phyloP scores from a whole-genome alignment of 768 basidiomycete genomes.

The Tylopilus rubrobrunneus region DNA sequence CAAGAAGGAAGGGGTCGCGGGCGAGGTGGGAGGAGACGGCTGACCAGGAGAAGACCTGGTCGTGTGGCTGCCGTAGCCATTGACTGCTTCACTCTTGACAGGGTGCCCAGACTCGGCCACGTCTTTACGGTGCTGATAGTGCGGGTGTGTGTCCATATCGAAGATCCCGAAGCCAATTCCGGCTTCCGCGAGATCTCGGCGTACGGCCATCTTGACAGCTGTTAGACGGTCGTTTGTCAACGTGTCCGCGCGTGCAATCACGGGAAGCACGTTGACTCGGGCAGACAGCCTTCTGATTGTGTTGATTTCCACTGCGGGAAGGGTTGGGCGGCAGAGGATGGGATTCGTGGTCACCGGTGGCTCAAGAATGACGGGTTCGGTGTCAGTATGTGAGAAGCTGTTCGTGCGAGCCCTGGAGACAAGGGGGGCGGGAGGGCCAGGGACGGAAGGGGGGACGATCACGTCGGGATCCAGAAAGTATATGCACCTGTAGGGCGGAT shows the following conservation, averaged over 20 bases:
- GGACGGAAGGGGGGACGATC: conserved; percentile 68
- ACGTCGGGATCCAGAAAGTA: conserved; percentile 85
- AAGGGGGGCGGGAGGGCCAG: conserved; percentile 63
- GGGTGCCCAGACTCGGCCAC: conserved; percentile 39
- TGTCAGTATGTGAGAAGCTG: conserved; percentile 68
- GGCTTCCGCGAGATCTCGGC: conserved; percentile 75
- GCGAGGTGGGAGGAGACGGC: conserved; percentile 66
- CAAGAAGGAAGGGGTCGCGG: conserved; percentile 54
- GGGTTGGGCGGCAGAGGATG: conserved; percentile 59
- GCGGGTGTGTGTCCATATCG: conserved; percentile 63
- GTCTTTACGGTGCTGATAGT: conserved; percentile 41
- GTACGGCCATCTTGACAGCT: conserved; percentile 75
- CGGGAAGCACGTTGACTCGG: conserved; percentile 84
- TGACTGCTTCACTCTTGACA: conserved; percentile 49
- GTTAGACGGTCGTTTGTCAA: conserved; percentile 79
- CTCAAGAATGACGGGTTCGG: conserved; percentile 76
- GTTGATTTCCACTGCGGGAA: conserved; percentile 67
- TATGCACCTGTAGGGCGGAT: conserved; percentile 55
- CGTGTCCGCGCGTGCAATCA: conserved; percentile 77
- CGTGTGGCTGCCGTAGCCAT: conserved; percentile 47
- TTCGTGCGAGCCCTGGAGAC: conserved; percentile 65
- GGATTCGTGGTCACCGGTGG: conserved; percentile 75
- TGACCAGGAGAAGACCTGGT: conserved; percentile 50
- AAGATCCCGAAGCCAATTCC: conserved; percentile 90
- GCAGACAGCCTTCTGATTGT: conserved; percentile 76